Evolutionary conservation across 345 rosid species (phyloP).

Genomic region (Lagerstroemia speciosa): DNA sequence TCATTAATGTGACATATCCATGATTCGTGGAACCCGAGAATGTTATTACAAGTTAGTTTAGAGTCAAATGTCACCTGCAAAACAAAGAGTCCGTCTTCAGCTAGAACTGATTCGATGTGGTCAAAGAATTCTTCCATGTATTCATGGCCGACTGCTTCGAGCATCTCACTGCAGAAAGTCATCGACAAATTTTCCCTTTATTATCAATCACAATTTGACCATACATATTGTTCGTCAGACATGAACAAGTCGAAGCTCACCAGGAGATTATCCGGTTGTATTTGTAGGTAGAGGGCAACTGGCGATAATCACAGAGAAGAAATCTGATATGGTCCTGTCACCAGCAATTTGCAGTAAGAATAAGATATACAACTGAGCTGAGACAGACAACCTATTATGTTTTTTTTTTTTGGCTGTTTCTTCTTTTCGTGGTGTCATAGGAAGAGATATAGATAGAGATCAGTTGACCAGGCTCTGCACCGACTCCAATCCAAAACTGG

Average conservation of each 20-base stretch:
- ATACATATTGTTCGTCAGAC: background rate
- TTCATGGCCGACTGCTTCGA: conserved; percentile 91
- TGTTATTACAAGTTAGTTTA: too few relatives aligned
- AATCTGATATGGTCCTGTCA: conserved; percentile 53
- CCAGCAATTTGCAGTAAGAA: background rate
- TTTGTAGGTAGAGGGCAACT: conserved; percentile 39
- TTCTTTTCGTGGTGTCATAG: too few relatives aligned
- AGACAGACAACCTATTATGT: background rate
- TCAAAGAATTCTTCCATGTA: conserved; percentile 76
- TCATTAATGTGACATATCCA: background rate
- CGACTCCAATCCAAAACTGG: too few relatives aligned
- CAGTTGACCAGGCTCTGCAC: too few relatives aligned
- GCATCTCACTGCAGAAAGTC: conserved; percentile 58
- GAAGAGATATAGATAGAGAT: too few relatives aligned
- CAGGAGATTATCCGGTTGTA: conserved; percentile 83
- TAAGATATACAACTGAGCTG: background rate
- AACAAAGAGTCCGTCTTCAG: conserved; percentile 66
- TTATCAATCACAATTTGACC: background rate
- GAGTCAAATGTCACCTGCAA: conserved; percentile 44
- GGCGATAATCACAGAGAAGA: conserved; percentile 71
- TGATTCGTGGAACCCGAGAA: too few relatives aligned
- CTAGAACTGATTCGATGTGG: conserved; percentile 64
- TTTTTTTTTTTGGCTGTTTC: background rate
- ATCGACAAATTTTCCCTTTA: background rate
- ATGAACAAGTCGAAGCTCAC: conserved; percentile 19